Base-by-base conservation (phyloP, 805 yeast genomes). In the Ogataea paraovalis region DNA sequence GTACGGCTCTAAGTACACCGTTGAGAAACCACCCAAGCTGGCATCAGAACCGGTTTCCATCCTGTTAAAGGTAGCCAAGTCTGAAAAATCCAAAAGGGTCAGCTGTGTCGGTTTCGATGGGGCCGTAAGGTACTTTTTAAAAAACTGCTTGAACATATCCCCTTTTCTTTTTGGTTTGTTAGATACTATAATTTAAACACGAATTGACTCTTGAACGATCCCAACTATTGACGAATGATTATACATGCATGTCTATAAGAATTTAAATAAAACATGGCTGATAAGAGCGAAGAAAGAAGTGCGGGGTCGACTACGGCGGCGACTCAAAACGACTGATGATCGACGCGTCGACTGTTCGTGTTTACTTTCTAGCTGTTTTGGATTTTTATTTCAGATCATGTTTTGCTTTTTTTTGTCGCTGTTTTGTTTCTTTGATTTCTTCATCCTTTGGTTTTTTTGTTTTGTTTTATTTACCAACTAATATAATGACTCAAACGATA, bases 21-120 rank as follows among this genome's bases (percentile, higher is more conserved):
- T 80, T 38, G 91, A 83, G 65, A 70, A 87, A 0, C 96, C 96
- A 1, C 92, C 92, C 44, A 87, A 70, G 44, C 85, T 89, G 56
- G 79, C 75, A 65, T 87, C 96, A 38, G 86, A 75, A 45, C 94
- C 72, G 1, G 82, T 75, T 51, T 85, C 65, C 18, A 86, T 66
- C 28, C 74, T 70, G 9, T 70, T 64, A 38, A 82, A 59, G 10
- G 78, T 77, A 16, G 71, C 63, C 1, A 81, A 70, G n/a, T 70
- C 62, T 45, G 69, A 71, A 67, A 87, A 87, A 52, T 84, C 79
- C 43, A 87, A 67, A 13, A 87, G 62, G 2, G 80, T 71, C 44
- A 66, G 47, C 42, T 53, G 56, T 0, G 62, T 49, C 20, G 64
- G 58, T 43, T 46, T 43, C 16, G 10, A 14, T 8, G 39, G 44